Base-by-base conservation (phyloP, 768 basidiomycete genomes). In the Myochromella boudieri region DNA sequence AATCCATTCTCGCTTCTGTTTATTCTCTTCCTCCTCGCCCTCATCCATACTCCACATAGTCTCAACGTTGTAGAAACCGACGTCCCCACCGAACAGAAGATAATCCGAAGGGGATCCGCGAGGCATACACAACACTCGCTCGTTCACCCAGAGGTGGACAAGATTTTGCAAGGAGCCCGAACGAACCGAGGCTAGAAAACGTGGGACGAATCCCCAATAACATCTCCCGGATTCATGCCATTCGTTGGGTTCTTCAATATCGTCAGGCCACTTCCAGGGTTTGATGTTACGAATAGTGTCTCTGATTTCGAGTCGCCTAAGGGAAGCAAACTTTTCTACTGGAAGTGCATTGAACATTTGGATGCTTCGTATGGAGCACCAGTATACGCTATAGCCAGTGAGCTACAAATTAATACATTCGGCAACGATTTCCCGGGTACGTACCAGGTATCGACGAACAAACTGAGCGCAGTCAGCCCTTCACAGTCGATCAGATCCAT, bases 111-210 rank as follows among this genome's bases (percentile, higher is more conserved):
- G 40, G 12, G 21, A 15, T 6, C 21, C 34, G 10, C 21, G 27
- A 4, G 44, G 45, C 48, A 56, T 46, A 26, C 38, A 46, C 11
- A 61, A 47, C 15, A 42, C 45, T 3, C 29, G 25, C 29, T 56
- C 45, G 43, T 59, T 51, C 10, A 61, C 52, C 60, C 58, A 61
- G 12, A 61, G 55, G 26, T 51, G 31, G 6, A 21, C 34, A 7
- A 61, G 53, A 15, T 53, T 48, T 9, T 34, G 32, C 12, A 58
- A 41, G 6, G 18, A 26, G 4, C 50, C 52, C 2, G 34, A 32
- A n/a, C 20, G 34, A 9, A 51, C 31, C 1, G 48, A 47, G 21
- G 46, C 29, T 1, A 59, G 49, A 36, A 55, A 57, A 31, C 40
- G 25, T 11, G 54, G 50, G 6, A 61, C 58, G 7, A 61, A 39